Percentiles rank a stretch among this genome's conserved stretches.
Conservation (phyloP, 441 rosid genomes). For the Eutrema salsugineum region DNA sequence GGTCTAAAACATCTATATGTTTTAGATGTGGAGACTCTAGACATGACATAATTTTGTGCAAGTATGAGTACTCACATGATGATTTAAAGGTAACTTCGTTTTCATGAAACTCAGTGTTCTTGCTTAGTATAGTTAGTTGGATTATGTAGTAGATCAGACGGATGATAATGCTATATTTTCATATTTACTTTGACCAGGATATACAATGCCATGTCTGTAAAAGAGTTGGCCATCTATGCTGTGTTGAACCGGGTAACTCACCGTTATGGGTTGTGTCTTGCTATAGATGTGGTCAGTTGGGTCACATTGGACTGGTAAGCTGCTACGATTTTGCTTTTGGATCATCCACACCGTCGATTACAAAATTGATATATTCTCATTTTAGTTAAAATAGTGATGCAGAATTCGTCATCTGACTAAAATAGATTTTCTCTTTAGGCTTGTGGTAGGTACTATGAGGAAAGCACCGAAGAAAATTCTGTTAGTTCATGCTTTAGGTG, state of each 20-base stretch:
- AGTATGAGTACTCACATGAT: slow-evolving; percentile 44
- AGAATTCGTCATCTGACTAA: background rate
- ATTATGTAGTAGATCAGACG: background rate
- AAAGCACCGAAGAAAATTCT: slow-evolving; percentile 31
- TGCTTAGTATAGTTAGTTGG: background rate
- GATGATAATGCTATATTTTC: background rate
- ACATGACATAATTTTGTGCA: slow-evolving; percentile 84
- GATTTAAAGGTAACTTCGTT: slow-evolving; percentile 67
- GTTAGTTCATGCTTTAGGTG: slow-evolving; percentile 56
- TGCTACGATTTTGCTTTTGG: background rate
- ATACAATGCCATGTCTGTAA: slow-evolving; percentile 84
- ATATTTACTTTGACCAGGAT: slow-evolving; percentile 46
- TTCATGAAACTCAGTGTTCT: background rate
- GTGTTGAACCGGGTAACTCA: slow-evolving; percentile 32
- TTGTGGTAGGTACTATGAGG: slow-evolving; percentile 46
- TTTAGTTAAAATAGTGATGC: background rate
- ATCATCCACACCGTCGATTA: background rate
- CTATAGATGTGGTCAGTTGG: slow-evolving; percentile 84
- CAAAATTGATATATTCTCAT: background rate
- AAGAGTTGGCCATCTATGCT: slow-evolving; percentile 74
- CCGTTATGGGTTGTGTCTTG: slow-evolving; percentile 58
- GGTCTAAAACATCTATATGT: slow-evolving; percentile 47
- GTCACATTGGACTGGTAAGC: slow-evolving; percentile 86
- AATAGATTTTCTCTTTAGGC: too few species aligned
- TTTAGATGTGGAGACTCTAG: slow-evolving; percentile 82